Base-by-base conservation (phyloP, 331 rosid genomes). In the Arachis monticola region DNA sequence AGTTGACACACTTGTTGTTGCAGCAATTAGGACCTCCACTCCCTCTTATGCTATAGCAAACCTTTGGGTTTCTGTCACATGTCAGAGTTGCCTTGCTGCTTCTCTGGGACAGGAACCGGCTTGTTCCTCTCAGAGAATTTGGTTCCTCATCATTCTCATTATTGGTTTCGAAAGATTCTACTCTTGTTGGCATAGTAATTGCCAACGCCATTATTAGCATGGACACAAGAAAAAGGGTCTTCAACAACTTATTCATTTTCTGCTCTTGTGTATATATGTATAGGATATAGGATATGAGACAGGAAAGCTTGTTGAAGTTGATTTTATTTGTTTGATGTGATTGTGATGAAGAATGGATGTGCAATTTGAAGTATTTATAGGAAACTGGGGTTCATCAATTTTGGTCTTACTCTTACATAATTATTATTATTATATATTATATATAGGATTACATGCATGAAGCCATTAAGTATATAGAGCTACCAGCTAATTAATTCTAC, bases 11-110 rank as follows among this genome's bases (percentile, higher is more conserved):
- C 58, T 67, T 84, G 73, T 84, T 85, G 30, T 64, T 62, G 85
- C 96, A 91, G 67, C 89, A 91, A 62, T 74, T 57, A 4, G 77
- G 85, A 7, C 91, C 89, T 1, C 67, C 55, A 13, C 85, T 88
- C 2, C 92, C 88, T 62, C 73, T 47, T 0, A 1, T 27, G 30
- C 30, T 72, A 5, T 14, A 30, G 22, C 96, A 91, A 52, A 88
- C 76, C 12, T 72, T 84, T 0, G 93, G 87, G 31, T 82, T 42
- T 27, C 69, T 88, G 68, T 85, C 78, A 64, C 93, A 88, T 46
- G 46, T 42, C 46, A 42, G 46, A 5, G 8, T 7, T 7, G 7
- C 48, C 48, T 69, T 1, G 56, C 12, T 32, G 6, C 38, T 10
- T 73, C 44, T 48, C 12, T 65, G 52, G 7, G 84, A 58, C 13